These are phyloP conservation scores for Tuber magnatum DNA, from an alignment of 495 filamentous ascomycete species.

Conservation along the genomic window DNA sequence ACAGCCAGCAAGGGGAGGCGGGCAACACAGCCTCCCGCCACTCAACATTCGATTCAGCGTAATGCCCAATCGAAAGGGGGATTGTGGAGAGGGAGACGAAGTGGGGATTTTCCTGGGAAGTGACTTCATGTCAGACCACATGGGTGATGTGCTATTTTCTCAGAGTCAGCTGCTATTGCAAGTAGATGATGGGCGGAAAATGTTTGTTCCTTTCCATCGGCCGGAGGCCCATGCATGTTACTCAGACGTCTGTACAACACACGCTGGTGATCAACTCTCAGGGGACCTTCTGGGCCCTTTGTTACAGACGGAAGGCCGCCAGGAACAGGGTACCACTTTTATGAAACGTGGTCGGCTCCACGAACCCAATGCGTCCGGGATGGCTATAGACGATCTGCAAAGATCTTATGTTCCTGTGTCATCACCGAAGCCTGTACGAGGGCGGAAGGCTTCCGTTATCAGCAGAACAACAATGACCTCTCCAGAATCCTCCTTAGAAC, in stretches of 20 bases:
- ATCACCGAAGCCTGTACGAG: constrained; percentile 36
- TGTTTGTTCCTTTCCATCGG: constrained; percentile 86
- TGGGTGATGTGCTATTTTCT: constrained; percentile 86
- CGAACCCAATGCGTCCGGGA: constrained; percentile 4
- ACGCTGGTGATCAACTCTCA: constrained; percentile 30
- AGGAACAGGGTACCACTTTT: constrained; percentile 9
- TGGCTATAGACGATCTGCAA: constrained; percentile 17
- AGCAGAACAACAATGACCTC: constrained; percentile 13
- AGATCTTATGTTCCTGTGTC: constrained; percentile 31
- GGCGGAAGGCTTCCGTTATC: constrained; percentile 36
- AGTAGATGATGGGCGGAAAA: constrained; percentile 75
- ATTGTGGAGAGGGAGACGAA: constrained; percentile 50
- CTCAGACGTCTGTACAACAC: constrained; percentile 57
- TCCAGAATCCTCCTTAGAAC: constrained; percentile 13
- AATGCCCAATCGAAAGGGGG: constrained; percentile 42
- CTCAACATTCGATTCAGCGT: constrained; percentile 73
- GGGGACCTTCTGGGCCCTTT: constrained; percentile 14
- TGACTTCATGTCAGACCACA: constrained; percentile 76
- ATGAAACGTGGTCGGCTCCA: constrained; percentile 11
- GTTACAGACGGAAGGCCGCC: background rate
- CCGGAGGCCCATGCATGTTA: constrained; percentile 82
- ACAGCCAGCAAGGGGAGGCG: constrained; percentile 62
- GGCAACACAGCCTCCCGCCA: constrained; percentile 66
- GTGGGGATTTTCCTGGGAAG: constrained; percentile 72
- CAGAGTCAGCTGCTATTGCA: constrained; percentile 80